Evolutionary conservation across 352 stramenopile genomes (phyloP).

Genomic region (Phytophthora melonis): DNA sequence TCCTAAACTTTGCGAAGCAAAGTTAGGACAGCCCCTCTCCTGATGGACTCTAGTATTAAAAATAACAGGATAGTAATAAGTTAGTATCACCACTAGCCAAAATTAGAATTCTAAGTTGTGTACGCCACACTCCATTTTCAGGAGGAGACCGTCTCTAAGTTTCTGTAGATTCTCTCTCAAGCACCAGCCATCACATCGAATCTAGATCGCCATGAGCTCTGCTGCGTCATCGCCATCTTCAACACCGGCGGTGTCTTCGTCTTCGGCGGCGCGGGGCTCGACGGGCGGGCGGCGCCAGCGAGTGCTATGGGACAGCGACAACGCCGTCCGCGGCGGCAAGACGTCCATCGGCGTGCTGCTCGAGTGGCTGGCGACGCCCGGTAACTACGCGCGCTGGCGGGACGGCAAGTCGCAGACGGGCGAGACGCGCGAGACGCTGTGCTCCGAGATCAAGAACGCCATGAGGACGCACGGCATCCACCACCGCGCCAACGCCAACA

Average conservation of each 20-base stretch:
- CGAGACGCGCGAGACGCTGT: constrained; percentile 77
- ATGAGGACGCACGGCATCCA: constrained; percentile 72
- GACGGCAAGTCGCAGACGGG: constrained; percentile 73
- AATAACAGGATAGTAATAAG: too few relatives aligned
- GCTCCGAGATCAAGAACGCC: constrained; percentile 72
- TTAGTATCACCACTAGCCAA: too few relatives aligned
- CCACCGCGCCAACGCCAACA: constrained; percentile 83
- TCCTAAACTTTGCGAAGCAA: too few relatives aligned
- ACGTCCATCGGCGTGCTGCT: constrained; percentile 77
- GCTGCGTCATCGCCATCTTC: constrained; percentile 19
- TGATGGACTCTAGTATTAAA: too few relatives aligned
- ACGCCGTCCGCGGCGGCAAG: constrained; percentile 65
- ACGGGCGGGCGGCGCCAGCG: constrained; percentile 54
- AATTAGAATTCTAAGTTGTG: not conserved
- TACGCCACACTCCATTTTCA: not conserved
- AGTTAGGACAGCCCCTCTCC: too few relatives aligned
- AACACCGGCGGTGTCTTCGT: not conserved
- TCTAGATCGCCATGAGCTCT: not conserved
- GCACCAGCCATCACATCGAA: not conserved
- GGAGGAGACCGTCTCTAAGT: too few relatives aligned
- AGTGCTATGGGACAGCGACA: constrained; percentile 85
- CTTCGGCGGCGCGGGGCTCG: not conserved
- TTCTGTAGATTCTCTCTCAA: constrained; percentile 14
- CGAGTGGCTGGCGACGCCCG: constrained; percentile 68
- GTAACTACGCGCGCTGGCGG: constrained; percentile 75